Percentiles rank a stretch among this genome's conserved stretches.
phyloP scores from a whole-genome alignment of 2,329 filamentous ascomycete genomes.

The Xylaria multiplex region DNA sequence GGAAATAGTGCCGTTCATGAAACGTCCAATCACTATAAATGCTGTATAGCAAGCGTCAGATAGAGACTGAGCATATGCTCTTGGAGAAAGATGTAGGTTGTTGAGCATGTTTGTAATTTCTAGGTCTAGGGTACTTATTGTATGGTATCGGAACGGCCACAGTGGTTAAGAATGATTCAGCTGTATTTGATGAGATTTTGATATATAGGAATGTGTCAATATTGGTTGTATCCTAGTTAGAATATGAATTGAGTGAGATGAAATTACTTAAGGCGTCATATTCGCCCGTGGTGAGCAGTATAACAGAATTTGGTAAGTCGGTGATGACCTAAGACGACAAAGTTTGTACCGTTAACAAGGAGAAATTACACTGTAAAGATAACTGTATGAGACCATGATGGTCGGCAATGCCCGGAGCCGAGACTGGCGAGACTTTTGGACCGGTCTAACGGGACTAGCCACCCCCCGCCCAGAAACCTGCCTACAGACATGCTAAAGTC shows the following conservation, averaged over 20 bases:
- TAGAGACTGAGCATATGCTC: neutral
- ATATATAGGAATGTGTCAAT: neutral
- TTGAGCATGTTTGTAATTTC: neutral
- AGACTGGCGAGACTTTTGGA: conserved; percentile 2
- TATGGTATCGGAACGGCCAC: neutral
- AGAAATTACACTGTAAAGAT: conserved; percentile 15
- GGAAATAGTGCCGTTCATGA: neutral
- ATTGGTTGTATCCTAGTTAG: neutral
- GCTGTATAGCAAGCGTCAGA: neutral
- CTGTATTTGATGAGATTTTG: neutral
- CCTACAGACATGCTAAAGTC: neutral
- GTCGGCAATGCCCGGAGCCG: conserved; percentile 26
- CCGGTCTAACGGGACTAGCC: conserved; percentile 1
- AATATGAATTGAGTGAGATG: neutral
- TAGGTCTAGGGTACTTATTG: neutral
- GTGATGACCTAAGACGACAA: conserved; percentile 25
- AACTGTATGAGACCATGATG: conserved; percentile 14
- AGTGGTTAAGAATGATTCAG: neutral
- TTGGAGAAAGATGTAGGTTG: neutral
- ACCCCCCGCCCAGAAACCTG: neutral
- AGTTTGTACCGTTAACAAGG: neutral
- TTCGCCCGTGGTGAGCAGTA: neutral
- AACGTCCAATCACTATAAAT: neutral
- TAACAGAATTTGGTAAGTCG: neutral
- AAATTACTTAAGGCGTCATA: neutral